These are phyloP conservation scores for Chrysanthemum seticuspe DNA, from an alignment of 129 eudicot species.

Conservation along the genomic window DNA sequence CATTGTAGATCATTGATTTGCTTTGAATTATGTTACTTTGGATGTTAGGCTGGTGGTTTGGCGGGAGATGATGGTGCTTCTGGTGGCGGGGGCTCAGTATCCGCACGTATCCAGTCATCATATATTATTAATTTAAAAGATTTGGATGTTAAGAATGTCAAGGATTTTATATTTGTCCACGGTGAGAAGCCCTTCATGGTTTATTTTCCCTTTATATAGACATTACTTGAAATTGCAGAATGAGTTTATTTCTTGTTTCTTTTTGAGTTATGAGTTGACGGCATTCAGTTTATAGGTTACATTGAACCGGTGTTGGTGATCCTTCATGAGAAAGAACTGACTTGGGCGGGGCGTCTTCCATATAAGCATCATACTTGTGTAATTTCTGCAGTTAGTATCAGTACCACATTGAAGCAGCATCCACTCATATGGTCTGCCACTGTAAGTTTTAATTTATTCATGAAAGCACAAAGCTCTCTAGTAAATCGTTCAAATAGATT, in stretches of 20 bases:
- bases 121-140: conserved; percentile 71
- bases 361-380: conserved; percentile 92
- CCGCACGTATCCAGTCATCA: conserved; percentile 85
- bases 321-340: conserved; percentile 92
- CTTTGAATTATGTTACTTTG: conserved; percentile 23
- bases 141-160: conserved; percentile 86
- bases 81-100: conserved; percentile 59
- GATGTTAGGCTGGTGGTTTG: conserved; percentile 85
- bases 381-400: conserved; percentile 89
- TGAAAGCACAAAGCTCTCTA: background rate
- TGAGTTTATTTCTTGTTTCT: conserved; percentile 19
- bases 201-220: no score
- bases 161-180: conserved; percentile 79
- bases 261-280: conserved; percentile 19
- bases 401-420: conserved; percentile 89
- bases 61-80: conserved; percentile 71
- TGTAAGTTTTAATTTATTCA: conserved; percentile 47
- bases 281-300: conserved; percentile 55
- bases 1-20: background rate
- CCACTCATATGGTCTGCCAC: conserved; percentile 96
- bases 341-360: conserved; percentile 98
- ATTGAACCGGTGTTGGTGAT: conserved; percentile 94
- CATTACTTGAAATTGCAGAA: background rate
- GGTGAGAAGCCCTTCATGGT: conserved; percentile 50
- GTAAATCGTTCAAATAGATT: background rate